Evolutionary conservation across 176 grass and related monocot genomes (phyloP), one percentile per base, ranked within the genome.

Genomic region (Cymbopogon citratus): DNA sequence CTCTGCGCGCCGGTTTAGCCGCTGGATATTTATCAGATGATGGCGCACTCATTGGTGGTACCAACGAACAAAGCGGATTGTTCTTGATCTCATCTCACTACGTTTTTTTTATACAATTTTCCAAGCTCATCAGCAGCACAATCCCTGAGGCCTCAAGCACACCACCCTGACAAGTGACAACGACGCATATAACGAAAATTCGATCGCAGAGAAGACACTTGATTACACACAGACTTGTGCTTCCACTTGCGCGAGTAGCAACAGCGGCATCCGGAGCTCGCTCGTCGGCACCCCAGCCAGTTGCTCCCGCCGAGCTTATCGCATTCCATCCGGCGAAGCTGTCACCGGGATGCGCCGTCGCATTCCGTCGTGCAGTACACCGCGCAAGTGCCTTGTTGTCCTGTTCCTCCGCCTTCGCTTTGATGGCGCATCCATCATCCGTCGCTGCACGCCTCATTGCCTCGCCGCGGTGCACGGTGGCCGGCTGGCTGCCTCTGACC

Each of bases 261-360:
- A 27, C 11, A 14, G 41, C 49, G 34, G 7, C 51, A 48, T 79
- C 60, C 38, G 14, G 45, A 46, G 12, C 38, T 38, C 36, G 24
- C 56, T 40, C 69, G 52, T 26, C 71, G 24, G 26, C 29, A 45
- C 14, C 33, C 14, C 13, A 48, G 0, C 49, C 66, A 63, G 61
- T 73, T 43, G 69, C 79, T 26, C 35, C 80, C 84, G 74, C 80
- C 84, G 74, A 90, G 31, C 80, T 83, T 83, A 83, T 83, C 84
- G 27, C 69, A 1, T 62, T 31, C 59, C 68, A 52, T 69, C 77
- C 64, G 54, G 27, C 63, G 80, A 75, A 75, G 88, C 80, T 67
- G 71, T 87, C 83, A 5, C 56, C 3, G 2, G 62, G 76, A 21
- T 68, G 51, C 51, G 19, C 61, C 67, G 27, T 80, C 75, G 41